Conservation (phyloP, 2,329 filamentous ascomycete species). For the Penicillium sp. region DNA sequence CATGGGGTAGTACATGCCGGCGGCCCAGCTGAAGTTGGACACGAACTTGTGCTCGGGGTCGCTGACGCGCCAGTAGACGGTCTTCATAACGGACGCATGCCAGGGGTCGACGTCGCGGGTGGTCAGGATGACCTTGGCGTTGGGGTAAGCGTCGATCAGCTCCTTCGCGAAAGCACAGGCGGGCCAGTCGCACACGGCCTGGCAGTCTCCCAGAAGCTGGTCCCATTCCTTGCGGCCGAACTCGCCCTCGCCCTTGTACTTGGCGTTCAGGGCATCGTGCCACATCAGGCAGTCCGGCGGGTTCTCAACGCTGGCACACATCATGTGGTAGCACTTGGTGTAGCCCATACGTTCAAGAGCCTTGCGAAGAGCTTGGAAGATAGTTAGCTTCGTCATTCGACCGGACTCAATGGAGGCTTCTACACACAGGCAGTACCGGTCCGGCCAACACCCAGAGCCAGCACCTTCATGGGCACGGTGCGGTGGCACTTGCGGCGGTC, state of each 20-base stretch:
- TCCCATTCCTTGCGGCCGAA: conserved; percentile 69
- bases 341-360: conserved; percentile 67
- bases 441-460: conserved; percentile 66
- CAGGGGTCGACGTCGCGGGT: conserved; percentile 66
- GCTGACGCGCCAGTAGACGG: conserved; percentile 65
- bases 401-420: neutral
- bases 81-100: conserved; percentile 64
- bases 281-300: conserved; percentile 66
- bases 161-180: conserved; percentile 67
- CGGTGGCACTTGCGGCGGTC: conserved; percentile 64
- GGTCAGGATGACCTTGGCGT: conserved; percentile 69
- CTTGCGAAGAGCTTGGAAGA: conserved; percentile 56
- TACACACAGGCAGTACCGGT: conserved; percentile 68
- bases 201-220: conserved; percentile 64
- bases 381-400: neutral
- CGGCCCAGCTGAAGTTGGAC: conserved; percentile 61
- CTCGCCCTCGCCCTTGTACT: conserved; percentile 59
- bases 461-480: conserved; percentile 69
- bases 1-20: conserved; percentile 68
- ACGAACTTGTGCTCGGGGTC: conserved; percentile 60
- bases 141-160: conserved; percentile 68
- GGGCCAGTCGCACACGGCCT: conserved; percentile 68
- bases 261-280: conserved; percentile 65
- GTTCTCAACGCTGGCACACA: conserved; percentile 67
- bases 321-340: conserved; percentile 71